Base-by-base conservation (phyloP, 2,329 filamentous ascomycete species). In the Monosporascus cannonballus region DNA sequence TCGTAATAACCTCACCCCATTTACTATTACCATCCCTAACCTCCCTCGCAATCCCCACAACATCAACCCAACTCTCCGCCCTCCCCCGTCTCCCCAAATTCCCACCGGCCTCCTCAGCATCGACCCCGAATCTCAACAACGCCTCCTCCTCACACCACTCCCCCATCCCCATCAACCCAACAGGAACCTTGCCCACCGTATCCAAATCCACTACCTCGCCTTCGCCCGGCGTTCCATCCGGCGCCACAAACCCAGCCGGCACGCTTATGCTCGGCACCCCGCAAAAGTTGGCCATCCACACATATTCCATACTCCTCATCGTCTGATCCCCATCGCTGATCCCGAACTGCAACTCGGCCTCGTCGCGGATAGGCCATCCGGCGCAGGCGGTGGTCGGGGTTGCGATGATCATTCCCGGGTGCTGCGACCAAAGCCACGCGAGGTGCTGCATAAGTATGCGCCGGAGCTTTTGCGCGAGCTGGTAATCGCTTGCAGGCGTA, bases 381-480 rank as follows among this genome's bases (percentile, higher is more conserved):
- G 73, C 71, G 47, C 74, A 77, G 17, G 66, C 66, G 1, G 83
- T 86, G 0, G 86, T 89, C 0, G 89, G 88, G 0, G 85, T 86
- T 4, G 90, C 70, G 50, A 92, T 85, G 20, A 91, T 67, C 64
- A 92, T 78, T 5, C 84, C 86, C 0, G 86, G 86, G 56, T 91
- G 72, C 47, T 74, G 65, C 52, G 76, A 67, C 76, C 84, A 92
- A 3, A 92, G 73, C 61, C 81, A 72, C 0, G 86, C 76, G 3
- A 92, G 79, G 63, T 92, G 88, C 50, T 80, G 75, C 83, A 90
- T 88, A 34, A 90, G 71, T 25, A 88, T 69, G 27, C 79, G 76
- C 8, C 89, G 83, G 5, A 92, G 72, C 53, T 86, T 85, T 63
- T 91, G 87, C 0, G 86, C 83, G 7, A 86, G 75, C 6, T 89